Evolutionary conservation across 164 flowering plant genomes (phyloP).

Genomic region (Dillenia suffruticosa): DNA sequence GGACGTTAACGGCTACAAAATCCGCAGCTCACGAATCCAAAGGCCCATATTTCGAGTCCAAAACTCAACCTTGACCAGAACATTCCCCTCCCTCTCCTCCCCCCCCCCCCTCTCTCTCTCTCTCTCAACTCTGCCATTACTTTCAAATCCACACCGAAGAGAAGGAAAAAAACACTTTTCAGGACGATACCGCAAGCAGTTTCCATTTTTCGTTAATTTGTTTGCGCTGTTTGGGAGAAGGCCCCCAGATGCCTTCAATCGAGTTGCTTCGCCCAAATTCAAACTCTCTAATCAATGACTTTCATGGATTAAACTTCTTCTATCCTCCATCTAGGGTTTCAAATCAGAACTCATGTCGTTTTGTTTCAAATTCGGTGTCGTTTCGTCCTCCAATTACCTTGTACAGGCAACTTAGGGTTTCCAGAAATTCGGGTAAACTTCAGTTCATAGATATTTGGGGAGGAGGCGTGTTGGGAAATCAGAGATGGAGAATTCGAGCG

Average conservation of each 20-base stretch:
- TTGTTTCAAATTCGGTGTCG: slow-evolving; percentile 15
- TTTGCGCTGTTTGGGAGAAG: background rate
- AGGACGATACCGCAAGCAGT: background rate
- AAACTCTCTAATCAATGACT: slow-evolving; percentile 5
- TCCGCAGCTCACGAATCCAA: no score
- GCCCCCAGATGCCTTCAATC: slow-evolving; percentile 25
- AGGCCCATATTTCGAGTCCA: no score
- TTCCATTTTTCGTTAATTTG: background rate
- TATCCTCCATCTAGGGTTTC: slow-evolving; percentile 26
- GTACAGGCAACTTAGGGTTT: slow-evolving; percentile 18
- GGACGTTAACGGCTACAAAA: no score
- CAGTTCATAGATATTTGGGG: slow-evolving; percentile 27
- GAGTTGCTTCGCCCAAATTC: slow-evolving; percentile 29
- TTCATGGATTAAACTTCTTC: slow-evolving; percentile 14
- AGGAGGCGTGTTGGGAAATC: slow-evolving; percentile 11
- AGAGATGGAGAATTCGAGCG: slow-evolving; percentile 28
- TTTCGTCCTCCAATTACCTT: slow-evolving; percentile 7
- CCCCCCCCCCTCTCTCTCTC: no score
- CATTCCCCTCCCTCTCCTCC: no score
- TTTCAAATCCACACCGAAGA: no score
- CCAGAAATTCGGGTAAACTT: slow-evolving; percentile 2
- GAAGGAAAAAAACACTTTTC: no score
- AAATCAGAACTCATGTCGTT: slow-evolving; percentile 15
- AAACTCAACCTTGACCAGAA: no score
- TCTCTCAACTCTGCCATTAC: no score